These are phyloP conservation scores for Corylus avellana DNA, from an alignment of 306 rosid species.

Conservation along the genomic window DNA sequence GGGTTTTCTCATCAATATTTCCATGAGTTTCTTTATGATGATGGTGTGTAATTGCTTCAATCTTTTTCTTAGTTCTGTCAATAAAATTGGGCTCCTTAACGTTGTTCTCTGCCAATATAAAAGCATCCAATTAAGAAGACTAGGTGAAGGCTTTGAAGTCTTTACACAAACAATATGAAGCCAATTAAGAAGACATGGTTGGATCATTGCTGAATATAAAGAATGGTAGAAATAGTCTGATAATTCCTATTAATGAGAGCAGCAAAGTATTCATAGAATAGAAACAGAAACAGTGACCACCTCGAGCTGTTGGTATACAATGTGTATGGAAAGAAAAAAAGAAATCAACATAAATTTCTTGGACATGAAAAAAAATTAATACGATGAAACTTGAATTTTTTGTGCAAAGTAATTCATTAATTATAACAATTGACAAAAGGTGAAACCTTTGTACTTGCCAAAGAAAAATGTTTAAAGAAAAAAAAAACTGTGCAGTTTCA, in stretches of 20 bases:
- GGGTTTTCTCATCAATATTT: conserved; percentile 57
- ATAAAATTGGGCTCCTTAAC: conserved; percentile 32
- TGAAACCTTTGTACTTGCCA: background rate
- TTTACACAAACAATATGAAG: background rate
- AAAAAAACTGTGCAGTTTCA: background rate
- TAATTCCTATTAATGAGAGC: background rate
- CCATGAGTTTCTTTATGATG: conserved; percentile 71
- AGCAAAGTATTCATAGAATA: background rate
- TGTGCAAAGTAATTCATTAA: background rate
- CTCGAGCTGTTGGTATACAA: background rate
- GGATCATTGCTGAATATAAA: background rate
- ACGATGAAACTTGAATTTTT: background rate
- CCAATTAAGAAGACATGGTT: conserved; percentile 6
- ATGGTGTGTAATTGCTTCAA: conserved; percentile 46
- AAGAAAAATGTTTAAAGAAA: background rate
- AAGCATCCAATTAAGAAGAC: conserved; percentile 10
- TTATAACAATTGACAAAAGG: background rate
- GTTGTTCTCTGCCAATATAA: conserved; percentile 46
- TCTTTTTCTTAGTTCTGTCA: conserved; percentile 52
- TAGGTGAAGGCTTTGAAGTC: background rate
- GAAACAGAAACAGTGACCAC: background rate
- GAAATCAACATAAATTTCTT: background rate
- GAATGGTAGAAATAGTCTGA: background rate
- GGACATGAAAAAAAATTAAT: background rate
- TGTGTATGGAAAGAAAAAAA: background rate